Percentiles rank a stretch among this genome's conserved stretches.
Conservation (phyloP, 1,284 basidiomycete species). For the Lentinula novae-zelandiae region DNA sequence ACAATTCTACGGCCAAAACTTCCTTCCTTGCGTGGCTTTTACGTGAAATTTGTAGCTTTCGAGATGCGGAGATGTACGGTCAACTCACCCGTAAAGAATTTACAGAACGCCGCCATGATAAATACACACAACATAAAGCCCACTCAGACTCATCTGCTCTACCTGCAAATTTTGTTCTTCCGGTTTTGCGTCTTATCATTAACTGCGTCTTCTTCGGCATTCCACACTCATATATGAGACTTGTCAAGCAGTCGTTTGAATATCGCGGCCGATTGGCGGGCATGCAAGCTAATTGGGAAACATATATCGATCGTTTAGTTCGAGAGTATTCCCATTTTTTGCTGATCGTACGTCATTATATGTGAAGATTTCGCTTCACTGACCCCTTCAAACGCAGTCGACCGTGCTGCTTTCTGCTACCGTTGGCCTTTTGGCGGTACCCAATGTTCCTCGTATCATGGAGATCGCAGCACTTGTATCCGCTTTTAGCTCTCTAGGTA, state of each 20-base stretch:
- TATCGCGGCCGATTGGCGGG: slow-evolving; percentile 44
- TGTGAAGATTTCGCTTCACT: background rate
- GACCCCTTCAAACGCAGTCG: slow-evolving; percentile 30
- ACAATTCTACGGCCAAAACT: slow-evolving; percentile 34
- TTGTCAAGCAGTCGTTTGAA: slow-evolving; percentile 44
- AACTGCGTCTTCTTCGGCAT: slow-evolving; percentile 48
- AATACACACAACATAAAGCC: slow-evolving; percentile 12
- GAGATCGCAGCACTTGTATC: slow-evolving; percentile 42
- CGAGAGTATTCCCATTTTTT: slow-evolving; percentile 53
- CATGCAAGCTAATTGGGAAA: slow-evolving; percentile 45
- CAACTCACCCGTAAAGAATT: slow-evolving; percentile 33
- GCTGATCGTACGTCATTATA: slow-evolving; percentile 37
- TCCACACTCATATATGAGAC: slow-evolving; percentile 45
- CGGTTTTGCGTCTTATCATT: slow-evolving; percentile 33
- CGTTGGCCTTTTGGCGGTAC: slow-evolving; percentile 43
- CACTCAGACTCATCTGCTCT: slow-evolving; percentile 14
- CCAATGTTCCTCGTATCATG: slow-evolving; percentile 35
- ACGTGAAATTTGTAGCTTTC: slow-evolving; percentile 46
- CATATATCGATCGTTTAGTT: slow-evolving; percentile 44
- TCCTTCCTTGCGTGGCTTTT: slow-evolving; percentile 44
- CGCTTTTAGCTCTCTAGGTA: slow-evolving; percentile 46
- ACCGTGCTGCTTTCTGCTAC: slow-evolving; percentile 58
- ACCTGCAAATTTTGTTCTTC: slow-evolving; percentile 20
- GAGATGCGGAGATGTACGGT: slow-evolving; percentile 41
- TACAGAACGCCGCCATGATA: slow-evolving; percentile 21